Base-by-base conservation (phyloP, 2,329 filamentous ascomycete genomes). In the Stenocarpella maydis region DNA sequence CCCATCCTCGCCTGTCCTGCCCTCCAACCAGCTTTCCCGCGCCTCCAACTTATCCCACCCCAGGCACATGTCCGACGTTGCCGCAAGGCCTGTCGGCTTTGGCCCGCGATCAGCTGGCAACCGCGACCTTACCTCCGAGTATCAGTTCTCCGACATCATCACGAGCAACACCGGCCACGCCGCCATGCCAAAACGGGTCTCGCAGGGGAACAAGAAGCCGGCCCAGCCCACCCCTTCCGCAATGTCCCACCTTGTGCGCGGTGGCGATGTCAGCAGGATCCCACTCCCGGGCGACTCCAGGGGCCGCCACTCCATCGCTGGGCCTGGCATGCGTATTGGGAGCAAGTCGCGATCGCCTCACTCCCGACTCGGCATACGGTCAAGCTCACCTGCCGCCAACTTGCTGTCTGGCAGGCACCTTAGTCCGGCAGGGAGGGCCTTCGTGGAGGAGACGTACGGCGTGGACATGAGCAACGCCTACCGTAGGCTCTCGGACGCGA, bases 401-500 rank as follows among this genome's bases (percentile, higher is more conserved):
- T 65, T 79, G 49, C 70, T 78, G n/a, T 65, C 74, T 2, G 73
- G 73, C 52, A 70, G 82, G 72, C 72, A 78, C 73, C 70, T 85
- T 75, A 76, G 80, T 78, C 73, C 84, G 75, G 74, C 78, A 49
- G 73, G 77, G 53, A 78, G 77, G 49, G 76, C 80, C 31, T 73
- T 88, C 53, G 83, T 92, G 4, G 86, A 88, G 50, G 88, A 89
- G 66, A 89, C 88, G 14, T 69, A 69, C 21, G 78, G 87, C 1
- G 81, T 94, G 64, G 91, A 94, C 76, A 87, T 92, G 79, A 88
- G 86, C 69, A 91, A 84, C 72, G 90, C 91, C 4, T 93, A 94
- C 76, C 85, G 90, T 63, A 87, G 88, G 69, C 81, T 94, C 21
- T 93, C 92, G 1, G 91, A 95, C 76, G 91, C 91, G 14, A 90